Conservation (phyloP, 768 basidiomycete genomes). For the Tephrocybe sp. region DNA sequence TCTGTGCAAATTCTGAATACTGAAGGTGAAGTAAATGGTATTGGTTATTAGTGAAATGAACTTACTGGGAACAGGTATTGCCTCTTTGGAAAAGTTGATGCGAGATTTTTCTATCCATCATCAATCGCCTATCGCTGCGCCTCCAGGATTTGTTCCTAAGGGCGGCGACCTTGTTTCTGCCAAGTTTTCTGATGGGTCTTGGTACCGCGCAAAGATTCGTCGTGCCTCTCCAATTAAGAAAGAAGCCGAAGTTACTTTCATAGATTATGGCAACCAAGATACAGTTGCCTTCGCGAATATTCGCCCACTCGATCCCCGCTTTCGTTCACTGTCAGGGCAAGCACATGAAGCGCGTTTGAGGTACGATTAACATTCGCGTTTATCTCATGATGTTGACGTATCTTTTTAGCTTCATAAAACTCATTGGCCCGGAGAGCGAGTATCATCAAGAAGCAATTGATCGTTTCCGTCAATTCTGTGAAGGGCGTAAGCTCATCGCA, state of each 20-base stretch:
- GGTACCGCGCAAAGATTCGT: conserved; percentile 95
- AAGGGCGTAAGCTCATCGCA: conserved; percentile 95
- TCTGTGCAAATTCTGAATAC: conserved; percentile 93
- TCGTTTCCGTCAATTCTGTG: conserved; percentile 80
- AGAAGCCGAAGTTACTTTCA: conserved; percentile 93
- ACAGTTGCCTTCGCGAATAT: conserved; percentile 78
- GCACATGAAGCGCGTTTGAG: conserved; percentile 93
- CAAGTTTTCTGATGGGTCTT: conserved; percentile 89
- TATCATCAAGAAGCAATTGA: conserved; percentile 84
- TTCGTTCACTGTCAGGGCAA: conserved; percentile 87
- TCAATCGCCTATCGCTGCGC: conserved; percentile 52
- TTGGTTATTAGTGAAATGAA: too few relatives aligned
- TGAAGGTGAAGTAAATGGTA: conserved; percentile 70
- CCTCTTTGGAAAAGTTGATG: conserved; percentile 92
- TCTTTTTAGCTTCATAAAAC: conserved; percentile 77
- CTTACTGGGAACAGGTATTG: too few relatives aligned
- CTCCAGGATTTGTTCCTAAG: conserved; percentile 75
- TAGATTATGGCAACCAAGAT: conserved; percentile 95
- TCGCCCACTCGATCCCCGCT: conserved; percentile 85
- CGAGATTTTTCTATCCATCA: conserved; percentile 88
- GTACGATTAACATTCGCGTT: conserved; percentile 42
- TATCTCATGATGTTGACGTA: conserved; percentile 1
- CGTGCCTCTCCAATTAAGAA: conserved; percentile 85
- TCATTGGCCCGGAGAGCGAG: conserved; percentile 78
- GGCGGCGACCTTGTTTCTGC: conserved; percentile 91